Evolutionary conservation across 495 filamentous ascomycete species (phyloP).

Genomic region (Aspergillus sclerotioniger): DNA sequence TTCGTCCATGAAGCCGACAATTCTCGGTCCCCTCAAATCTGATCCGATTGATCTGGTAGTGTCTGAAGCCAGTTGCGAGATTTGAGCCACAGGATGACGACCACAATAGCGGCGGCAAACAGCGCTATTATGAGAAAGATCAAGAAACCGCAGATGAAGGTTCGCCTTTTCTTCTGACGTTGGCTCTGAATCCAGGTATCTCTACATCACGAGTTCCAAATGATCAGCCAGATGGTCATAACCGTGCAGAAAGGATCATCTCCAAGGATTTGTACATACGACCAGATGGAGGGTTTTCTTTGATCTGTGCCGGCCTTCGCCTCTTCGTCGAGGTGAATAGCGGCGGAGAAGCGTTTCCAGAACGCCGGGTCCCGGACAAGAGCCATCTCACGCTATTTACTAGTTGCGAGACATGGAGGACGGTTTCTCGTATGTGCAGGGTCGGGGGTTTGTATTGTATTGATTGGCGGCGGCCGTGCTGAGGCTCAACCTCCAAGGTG

Average conservation of each 20-base stretch:
- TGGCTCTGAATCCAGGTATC: conserved; percentile 36
- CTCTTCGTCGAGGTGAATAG: conserved; percentile 52
- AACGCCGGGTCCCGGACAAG: conserved; percentile 59
- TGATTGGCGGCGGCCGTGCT: background rate
- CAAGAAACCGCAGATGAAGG: conserved; percentile 34
- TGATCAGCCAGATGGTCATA: background rate
- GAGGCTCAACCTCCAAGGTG: background rate
- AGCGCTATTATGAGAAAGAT: conserved; percentile 31
- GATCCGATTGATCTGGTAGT: background rate
- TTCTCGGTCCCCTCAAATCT: too few relatives aligned
- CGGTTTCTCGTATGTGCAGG: background rate
- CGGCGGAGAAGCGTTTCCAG: conserved; percentile 61
- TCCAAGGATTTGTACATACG: conserved; percentile 5
- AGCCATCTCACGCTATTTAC: conserved; percentile 28
- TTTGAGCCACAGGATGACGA: conserved; percentile 39
- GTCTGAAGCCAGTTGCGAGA: conserved; percentile 40
- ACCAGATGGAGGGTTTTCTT: conserved; percentile 19
- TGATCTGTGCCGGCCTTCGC: conserved; percentile 19
- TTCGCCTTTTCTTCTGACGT: conserved; percentile 33
- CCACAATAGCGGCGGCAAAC: conserved; percentile 27
- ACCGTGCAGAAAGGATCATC: too few relatives aligned
- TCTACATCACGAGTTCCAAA: conserved; percentile 5
- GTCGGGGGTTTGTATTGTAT: background rate
- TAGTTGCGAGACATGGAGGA: conserved; percentile 8
- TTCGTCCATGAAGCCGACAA: too few relatives aligned